Base-by-base conservation (phyloP, 2,329 filamentous ascomycete species). In the Endothia cerciana region DNA sequence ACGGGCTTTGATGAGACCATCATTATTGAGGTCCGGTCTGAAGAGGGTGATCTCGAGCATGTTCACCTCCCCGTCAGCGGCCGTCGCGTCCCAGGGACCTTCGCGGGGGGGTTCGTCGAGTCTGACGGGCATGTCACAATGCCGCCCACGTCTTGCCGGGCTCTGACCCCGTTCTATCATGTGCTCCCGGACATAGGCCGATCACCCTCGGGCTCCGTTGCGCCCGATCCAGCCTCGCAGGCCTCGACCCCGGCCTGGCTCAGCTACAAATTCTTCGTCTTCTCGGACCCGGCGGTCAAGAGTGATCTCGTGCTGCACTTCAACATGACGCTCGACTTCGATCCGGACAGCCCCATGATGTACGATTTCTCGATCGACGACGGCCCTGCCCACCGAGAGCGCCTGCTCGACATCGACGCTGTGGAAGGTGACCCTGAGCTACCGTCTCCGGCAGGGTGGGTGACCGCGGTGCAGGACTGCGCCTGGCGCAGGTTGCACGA, bases 61-160 rank as follows among this genome's bases (percentile, higher is more conserved):
- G 71, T 81, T 57, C 65, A 67, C 45, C 0, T 69, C 59, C 43
- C 68, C 0, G 30, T 69, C 17, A 65, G 17, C 5, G 56, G 74
- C 25, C 65, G 69, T 13, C 36, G 36, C 72, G 4, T 72, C 81
- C 45, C 76, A 78, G 67, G 72, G 81, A 4, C 78, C 78, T 10
- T 73, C 81, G 41, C 4, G 13, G 30, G 76, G 76, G 83, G 82
- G 40, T 83, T 82, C 65, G 77, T 83, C 22, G 83, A 85, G 69
- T 76, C 75, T n/a, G 80, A 83, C 62, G 69, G 71, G 2, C 70
- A 75, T 45, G 68, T 80, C 36, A 67, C 75, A 11, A 77, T 80
- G 4, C 55, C 77, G 75, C 71, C 76, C 70, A 49, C 75, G 76
- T 51, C 70, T 65, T 71, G 49, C 72, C 73, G 40, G 7, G 33